These are phyloP conservation scores for Takakia lepidozioides DNA, from an alignment of 225 moss, liverwort and hornwort genomes.

Conservation along the genomic window DNA sequence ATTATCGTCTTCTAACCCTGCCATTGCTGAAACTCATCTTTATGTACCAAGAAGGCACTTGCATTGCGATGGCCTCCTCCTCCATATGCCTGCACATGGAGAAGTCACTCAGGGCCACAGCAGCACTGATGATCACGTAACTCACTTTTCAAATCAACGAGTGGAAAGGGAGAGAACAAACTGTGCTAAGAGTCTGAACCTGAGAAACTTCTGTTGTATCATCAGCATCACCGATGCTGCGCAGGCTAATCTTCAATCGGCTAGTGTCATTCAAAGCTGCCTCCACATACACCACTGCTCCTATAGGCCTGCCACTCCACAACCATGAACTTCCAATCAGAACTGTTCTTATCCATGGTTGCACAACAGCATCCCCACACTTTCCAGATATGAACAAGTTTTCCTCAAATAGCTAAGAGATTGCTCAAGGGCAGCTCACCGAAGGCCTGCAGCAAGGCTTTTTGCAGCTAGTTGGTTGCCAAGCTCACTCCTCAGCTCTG, in stretches of 20 bases:
- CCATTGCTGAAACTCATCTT: conserved; percentile 54
- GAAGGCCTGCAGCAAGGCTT: conserved; percentile 55
- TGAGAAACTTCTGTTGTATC: conserved; percentile 74
- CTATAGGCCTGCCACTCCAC: conserved; percentile 70
- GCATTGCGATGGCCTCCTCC: conserved; percentile 80
- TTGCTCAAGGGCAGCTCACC: too few species aligned
- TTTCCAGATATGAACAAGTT: too few species aligned
- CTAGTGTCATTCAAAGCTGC: conserved; percentile 37
- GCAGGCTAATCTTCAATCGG: conserved; percentile 62
- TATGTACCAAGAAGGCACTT: conserved; percentile 54
- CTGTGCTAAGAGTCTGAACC: conserved; percentile 14
- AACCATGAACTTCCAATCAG: too few species aligned
- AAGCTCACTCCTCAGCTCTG: conserved; percentile 68
- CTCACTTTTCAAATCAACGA: neutral
- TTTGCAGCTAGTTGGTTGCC: conserved; percentile 76
- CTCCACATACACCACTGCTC: conserved; percentile 80
- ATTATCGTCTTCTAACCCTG: too few species aligned
- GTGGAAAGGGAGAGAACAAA: neutral
- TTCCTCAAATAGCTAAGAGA: too few species aligned
- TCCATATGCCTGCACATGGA: conserved; percentile 42
- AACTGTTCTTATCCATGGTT: too few species aligned
- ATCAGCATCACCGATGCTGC: conserved; percentile 61
- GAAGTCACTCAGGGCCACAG: conserved; percentile 5
- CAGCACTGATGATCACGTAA: neutral
- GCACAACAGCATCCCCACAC: too few species aligned